phyloP scores from a whole-genome alignment of 768 basidiomycete genomes.

The Xerocomellus intermedius region DNA sequence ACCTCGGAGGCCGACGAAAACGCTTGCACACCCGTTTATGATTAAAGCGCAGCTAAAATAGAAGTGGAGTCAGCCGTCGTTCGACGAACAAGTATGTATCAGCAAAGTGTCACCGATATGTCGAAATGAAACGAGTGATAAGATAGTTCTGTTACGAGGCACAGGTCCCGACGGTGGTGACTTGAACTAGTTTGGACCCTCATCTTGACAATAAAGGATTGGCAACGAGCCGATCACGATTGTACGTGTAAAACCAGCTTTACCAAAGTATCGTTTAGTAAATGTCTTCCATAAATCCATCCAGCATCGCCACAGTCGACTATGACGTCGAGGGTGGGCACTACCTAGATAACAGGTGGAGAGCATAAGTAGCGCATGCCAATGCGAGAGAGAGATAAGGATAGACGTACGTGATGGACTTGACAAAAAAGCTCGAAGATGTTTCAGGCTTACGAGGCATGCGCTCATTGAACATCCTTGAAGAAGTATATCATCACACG shows the following conservation, averaged over 20 bases:
- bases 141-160: neutral
- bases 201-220: neutral
- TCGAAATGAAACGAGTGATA: slow-evolving; percentile 4
- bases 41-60: neutral
- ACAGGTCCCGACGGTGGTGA: neutral
- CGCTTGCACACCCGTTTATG: neutral
- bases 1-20: neutral
- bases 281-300: neutral
- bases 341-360: slow-evolving; percentile 1
- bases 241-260: neutral
- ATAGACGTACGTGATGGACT: neutral
- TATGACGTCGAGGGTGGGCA: slow-evolving; percentile 9
- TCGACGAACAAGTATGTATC: neutral
- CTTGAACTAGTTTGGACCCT: neutral
- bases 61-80: neutral
- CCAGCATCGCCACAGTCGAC: neutral
- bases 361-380: slow-evolving; percentile 8
- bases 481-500: slow-evolving; percentile 12
- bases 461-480: neutral
- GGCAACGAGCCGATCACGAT: neutral
- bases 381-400: neutral
- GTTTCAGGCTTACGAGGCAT: neutral
- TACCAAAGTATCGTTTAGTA: neutral
- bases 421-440: neutral
- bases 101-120: neutral